phyloP scores from a whole-genome alignment of 495 filamentous ascomycete genomes.

The Xeromyces bisporus region DNA sequence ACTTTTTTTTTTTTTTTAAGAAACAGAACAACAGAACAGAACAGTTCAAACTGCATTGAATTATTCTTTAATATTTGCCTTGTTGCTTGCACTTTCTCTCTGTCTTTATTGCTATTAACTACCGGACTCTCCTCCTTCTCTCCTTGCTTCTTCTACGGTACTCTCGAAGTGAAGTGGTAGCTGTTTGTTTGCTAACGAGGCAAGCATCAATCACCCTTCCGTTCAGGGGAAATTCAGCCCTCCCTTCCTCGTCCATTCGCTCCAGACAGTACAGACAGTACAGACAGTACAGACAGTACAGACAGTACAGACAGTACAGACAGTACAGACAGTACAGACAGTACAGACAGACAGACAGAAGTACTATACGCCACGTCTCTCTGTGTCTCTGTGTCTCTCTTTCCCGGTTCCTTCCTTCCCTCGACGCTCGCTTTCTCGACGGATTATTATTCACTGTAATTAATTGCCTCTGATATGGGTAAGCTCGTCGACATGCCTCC shows the following conservation, averaged over 20 bases:
- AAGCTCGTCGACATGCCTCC: slow-evolving; percentile 13
- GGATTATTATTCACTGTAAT: slow-evolving; percentile 6
- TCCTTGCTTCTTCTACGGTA: slow-evolving; percentile 3
- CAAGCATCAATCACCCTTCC: slow-evolving; percentile 11
- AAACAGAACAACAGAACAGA: too few relatives aligned
- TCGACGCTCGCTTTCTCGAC: slow-evolving; percentile 17
- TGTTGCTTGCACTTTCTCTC: slow-evolving; percentile 4
- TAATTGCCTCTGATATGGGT: slow-evolving; percentile 24
- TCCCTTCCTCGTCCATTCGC: slow-evolving; percentile 9
- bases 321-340: too few relatives aligned
- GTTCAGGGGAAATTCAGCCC: slow-evolving; percentile 21
- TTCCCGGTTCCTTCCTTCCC: slow-evolving; percentile 5
- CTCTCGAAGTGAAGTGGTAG: too few relatives aligned
- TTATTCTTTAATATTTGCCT: slow-evolving; percentile 1
- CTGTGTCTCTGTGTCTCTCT: too few relatives aligned
- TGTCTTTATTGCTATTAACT: slow-evolving; percentile 10
- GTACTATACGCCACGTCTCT: too few relatives aligned
- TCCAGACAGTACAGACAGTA: too few relatives aligned
- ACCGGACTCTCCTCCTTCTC: slow-evolving; percentile 4
- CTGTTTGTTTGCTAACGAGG: slow-evolving; percentile 13
- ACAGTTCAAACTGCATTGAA: too few relatives aligned
- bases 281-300: too few relatives aligned
- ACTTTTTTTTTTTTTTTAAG: too few relatives aligned
- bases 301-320: too few relatives aligned
- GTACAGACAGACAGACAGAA: too few relatives aligned